Base-by-base conservation (phyloP, 2,329 filamentous ascomycete species). In the Dothistroma pini region DNA sequence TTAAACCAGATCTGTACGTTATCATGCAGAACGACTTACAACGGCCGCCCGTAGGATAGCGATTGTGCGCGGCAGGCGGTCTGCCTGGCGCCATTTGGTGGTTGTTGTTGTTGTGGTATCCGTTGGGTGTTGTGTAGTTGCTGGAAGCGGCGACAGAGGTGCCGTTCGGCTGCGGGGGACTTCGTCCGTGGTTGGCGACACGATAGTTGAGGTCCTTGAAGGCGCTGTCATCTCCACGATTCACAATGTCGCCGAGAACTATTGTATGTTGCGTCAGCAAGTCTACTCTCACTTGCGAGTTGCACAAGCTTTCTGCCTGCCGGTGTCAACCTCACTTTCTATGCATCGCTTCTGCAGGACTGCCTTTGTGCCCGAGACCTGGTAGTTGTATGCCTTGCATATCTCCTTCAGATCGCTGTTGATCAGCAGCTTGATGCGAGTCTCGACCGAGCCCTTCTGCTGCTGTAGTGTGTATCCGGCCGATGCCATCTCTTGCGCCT, bases 281-380 rank as follows among this genome's bases (percentile, higher is more conserved):
- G 34, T 56, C 9, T 50, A 25, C 4, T 47, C 53, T 35, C 53
- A 22, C 16, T 34, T 29, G 2, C 14, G 11, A 44, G 35, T 56
- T 12, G 19, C 16, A 47, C 53, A 57, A 54, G 31, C 38, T 19
- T 14, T 32, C 25, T 54, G 22, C 31, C 56, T 63, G 57, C 54
- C 32, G 47, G 41, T 49, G 38, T 32, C 19, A n/a, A 52, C 48
- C 71, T 71, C 66, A 97, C 95, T 84, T 61, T 85, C 80, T 65
- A 89, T 85, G 63, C 97, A 89, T 70, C 93, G 88, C 61, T 80
- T 79, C 76, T 96, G 92, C 62, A 97, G 80, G 48, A 89, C 84
- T 35, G 86, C 85, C 80, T 99, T 99, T 70, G 95, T 88, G 21
- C 95, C 95, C 31, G 88, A 90, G 63, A 90, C 89, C 66, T 85